Conservation (phyloP, 176 grass and related monocot species). For the Miscanthus lutarioriparius region DNA sequence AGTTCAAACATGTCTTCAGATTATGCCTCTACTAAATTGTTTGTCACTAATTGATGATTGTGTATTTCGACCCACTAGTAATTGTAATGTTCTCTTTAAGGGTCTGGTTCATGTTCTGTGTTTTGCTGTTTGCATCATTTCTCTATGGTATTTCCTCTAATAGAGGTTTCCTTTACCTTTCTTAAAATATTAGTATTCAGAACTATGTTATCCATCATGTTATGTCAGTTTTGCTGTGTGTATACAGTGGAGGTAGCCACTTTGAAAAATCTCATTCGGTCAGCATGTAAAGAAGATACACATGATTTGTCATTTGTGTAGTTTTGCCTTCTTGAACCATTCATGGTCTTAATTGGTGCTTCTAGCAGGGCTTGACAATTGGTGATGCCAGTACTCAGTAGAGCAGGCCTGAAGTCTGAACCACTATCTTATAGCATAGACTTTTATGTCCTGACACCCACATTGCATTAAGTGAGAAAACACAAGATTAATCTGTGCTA, state of each 20-base stretch:
- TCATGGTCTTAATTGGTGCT: constrained; percentile 27
- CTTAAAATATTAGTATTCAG: constrained; percentile 10
- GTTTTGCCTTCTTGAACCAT: not conserved
- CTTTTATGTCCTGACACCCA: not conserved
- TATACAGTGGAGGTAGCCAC: constrained; percentile 23
- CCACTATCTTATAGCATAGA: constrained; percentile 9
- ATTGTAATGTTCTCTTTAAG: constrained; percentile 17
- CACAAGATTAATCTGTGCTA: constrained; percentile 16
- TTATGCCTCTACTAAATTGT: constrained; percentile 26
- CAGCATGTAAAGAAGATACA: constrained; percentile 25
- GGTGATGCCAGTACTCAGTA: not conserved
- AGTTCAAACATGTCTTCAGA: constrained; percentile 22
- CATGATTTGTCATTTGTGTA: constrained; percentile 33
- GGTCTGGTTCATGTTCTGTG: constrained; percentile 6
- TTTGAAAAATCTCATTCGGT: not conserved
- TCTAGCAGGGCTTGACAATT: constrained; percentile 30
- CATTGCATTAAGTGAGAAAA: not conserved
- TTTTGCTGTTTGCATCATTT: not conserved
- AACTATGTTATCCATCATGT: not conserved
- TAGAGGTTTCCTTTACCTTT: not conserved
- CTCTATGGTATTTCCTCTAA: not conserved
- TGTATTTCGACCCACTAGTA: constrained; percentile 4
- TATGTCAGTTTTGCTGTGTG: constrained; percentile 4
- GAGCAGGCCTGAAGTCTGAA: constrained; percentile 16
- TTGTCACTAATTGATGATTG: not conserved